phyloP scores from a whole-genome alignment of 2,329 filamentous ascomycete genomes.

The Pseudocercospora fijiensis region DNA sequence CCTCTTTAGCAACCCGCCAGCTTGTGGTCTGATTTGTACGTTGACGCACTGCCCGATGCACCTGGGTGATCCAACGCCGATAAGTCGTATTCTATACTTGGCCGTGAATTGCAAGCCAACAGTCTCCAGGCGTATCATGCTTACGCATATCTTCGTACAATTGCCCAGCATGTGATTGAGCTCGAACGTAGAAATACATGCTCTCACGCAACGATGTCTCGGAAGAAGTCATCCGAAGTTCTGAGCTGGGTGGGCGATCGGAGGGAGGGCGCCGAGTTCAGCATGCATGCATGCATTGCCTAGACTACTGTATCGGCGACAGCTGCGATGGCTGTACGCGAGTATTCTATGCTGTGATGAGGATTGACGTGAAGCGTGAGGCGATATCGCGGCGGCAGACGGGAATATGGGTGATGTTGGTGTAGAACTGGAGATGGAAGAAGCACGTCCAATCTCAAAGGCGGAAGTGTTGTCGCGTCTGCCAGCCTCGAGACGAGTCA shows the following conservation, averaged over 20 bases:
- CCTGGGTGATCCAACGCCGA: conserved; percentile 8
- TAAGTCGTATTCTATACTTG: conserved; percentile 8
- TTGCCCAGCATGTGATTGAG: too few species aligned
- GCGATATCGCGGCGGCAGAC: neutral
- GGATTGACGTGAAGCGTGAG: neutral
- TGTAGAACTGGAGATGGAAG: conserved; percentile 5
- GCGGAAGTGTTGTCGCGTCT: conserved; percentile 10
- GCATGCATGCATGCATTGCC: too few species aligned
- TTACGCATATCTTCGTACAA: conserved; percentile 2
- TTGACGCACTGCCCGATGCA: conserved; percentile 1
- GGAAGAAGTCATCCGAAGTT: neutral
- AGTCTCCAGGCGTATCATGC: conserved; percentile 5
- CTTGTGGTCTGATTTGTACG: conserved; percentile 2
- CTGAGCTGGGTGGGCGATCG: neutral
- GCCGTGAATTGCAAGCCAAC: conserved; percentile 4
- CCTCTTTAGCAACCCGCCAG: neutral
- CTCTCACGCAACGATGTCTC: neutral
- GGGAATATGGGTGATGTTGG: neutral
- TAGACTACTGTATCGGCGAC: too few species aligned
- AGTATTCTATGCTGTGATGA: neutral
- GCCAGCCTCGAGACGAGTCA: conserved; percentile 15
- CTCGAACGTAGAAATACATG: neutral
- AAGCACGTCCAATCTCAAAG: neutral
- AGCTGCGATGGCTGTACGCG: neutral
- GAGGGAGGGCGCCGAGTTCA: neutral